These are phyloP conservation scores for Ophiognomonia clavigignenti-juglandacearum DNA, from an alignment of 2,329 filamentous ascomycete species.

Conservation along the genomic window DNA sequence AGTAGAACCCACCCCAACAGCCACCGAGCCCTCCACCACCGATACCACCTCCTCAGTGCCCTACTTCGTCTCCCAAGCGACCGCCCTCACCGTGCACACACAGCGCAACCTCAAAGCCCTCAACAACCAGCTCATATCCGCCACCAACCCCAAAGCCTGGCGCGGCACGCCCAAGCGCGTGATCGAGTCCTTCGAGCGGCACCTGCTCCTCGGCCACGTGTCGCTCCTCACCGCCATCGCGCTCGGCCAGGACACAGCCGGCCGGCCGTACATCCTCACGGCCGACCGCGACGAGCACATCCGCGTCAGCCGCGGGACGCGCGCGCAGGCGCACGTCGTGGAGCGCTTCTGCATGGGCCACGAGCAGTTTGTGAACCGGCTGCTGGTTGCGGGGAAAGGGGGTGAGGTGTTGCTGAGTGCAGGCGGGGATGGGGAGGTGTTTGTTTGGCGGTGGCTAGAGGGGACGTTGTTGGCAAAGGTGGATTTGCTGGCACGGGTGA, in stretches of 20 bases:
- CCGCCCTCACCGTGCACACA: conserved; percentile 58
- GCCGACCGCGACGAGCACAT: conserved; percentile 68
- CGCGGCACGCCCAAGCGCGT: conserved; percentile 24
- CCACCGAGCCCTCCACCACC: conserved; percentile 12
- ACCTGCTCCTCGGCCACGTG: conserved; percentile 84
- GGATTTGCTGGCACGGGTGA: conserved; percentile 43
- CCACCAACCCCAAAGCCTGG: conserved; percentile 19
- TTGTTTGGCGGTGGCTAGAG: conserved; percentile 76
- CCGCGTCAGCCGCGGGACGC: conserved; percentile 70
- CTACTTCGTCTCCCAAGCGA: conserved; percentile 46
- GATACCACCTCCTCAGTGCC: conserved; percentile 24
- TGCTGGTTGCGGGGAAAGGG: conserved; percentile 59
- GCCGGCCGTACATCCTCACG: conserved; percentile 47
- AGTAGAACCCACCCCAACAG: conserved; percentile 9
- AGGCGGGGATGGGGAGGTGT: conserved; percentile 75
- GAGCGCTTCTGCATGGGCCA: conserved; percentile 89
- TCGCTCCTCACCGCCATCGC: conserved; percentile 83
- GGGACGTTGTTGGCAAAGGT: conserved; percentile 49
- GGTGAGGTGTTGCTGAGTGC: conserved; percentile 70
- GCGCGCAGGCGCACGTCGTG: conserved; percentile 79
- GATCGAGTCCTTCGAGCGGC: conserved; percentile 61
- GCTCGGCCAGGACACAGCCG: conserved; percentile 41
- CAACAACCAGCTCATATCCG: conserved; percentile 50
- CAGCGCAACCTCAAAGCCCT: conserved; percentile 57
- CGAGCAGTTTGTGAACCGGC: conserved; percentile 72